Conservation (phyloP, 129 eudicot species). For the Pulicaria dysenterica region DNA sequence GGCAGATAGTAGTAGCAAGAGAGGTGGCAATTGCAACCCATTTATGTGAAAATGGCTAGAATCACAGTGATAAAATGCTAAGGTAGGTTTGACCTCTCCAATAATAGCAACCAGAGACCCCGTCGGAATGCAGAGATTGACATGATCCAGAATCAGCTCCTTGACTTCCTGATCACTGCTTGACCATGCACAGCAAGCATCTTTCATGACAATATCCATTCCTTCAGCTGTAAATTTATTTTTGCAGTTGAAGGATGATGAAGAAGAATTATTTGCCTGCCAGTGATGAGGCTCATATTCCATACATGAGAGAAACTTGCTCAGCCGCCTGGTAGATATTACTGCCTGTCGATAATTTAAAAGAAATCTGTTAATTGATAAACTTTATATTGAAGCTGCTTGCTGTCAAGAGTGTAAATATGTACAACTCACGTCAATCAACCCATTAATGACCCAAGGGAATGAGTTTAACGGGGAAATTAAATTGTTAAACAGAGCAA, state of each 20-base stretch:
- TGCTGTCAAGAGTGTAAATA: conserved; percentile 6
- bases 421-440: conserved; percentile 77
- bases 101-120: conserved; percentile 80
- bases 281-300: conserved; percentile 39
- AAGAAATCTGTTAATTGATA: neutral
- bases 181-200: conserved; percentile 78
- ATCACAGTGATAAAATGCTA: neutral
- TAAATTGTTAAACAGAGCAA: conserved; percentile 87
- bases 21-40: conserved; percentile 1
- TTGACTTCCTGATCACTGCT: conserved; percentile 50
- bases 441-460: conserved; percentile 98
- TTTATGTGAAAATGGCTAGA: neutral
- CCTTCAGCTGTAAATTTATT: conserved; percentile 38
- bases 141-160: conserved; percentile 52
- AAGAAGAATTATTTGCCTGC: conserved; percentile 6
- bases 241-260: conserved; percentile 34
- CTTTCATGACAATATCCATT: conserved; percentile 55
- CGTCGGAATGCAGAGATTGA: conserved; percentile 62
- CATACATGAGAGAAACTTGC: conserved; percentile 73
- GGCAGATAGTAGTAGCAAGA: neutral
- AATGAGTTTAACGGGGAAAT: conserved; percentile 95
- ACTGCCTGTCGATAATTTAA: conserved; percentile 58
- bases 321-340: conserved; percentile 76
- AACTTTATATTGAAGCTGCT: neutral
- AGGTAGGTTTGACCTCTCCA: conserved; percentile 71